phyloP scores from a whole-genome alignment of 495 filamentous ascomycete genomes.

The Beverwykella pulmonaria region DNA sequence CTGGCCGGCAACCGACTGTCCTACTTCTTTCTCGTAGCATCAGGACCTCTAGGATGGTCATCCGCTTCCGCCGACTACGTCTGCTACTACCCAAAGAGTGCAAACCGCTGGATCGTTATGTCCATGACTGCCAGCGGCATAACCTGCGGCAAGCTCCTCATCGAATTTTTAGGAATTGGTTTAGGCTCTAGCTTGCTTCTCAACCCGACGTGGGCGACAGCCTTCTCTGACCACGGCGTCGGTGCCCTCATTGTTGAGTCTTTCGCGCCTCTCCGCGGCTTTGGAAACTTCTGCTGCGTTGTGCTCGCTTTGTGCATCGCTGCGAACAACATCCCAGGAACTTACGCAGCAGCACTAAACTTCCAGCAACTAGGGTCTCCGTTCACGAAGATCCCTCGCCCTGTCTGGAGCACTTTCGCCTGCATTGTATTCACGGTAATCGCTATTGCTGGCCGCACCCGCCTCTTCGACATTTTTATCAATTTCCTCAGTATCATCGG shows the following conservation, averaged over 20 bases:
- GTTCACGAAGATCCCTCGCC: slow-evolving; percentile 50
- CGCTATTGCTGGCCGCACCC: slow-evolving; percentile 63
- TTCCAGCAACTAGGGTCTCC: slow-evolving; percentile 32
- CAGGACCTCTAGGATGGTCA: slow-evolving; percentile 32
- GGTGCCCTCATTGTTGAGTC: slow-evolving; percentile 40
- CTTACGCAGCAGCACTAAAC: slow-evolving; percentile 34
- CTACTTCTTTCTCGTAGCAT: slow-evolving; percentile 36
- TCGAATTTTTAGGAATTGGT: slow-evolving; percentile 38
- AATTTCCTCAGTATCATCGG: slow-evolving; percentile 77
- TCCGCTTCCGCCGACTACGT: slow-evolving; percentile 37
- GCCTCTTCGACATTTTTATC: slow-evolving; percentile 66
- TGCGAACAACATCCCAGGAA: slow-evolving; percentile 36
- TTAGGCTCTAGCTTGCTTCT: slow-evolving; percentile 32
- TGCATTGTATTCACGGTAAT: slow-evolving; percentile 65
- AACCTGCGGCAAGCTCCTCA: slow-evolving; percentile 20
- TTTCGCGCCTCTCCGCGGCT: slow-evolving; percentile 23
- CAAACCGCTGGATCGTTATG: slow-evolving; percentile 28
- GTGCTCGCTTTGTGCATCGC: slow-evolving; percentile 34
- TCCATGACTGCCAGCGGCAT: slow-evolving; percentile 29
- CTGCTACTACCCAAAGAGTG: slow-evolving; percentile 36
- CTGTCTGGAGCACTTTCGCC: slow-evolving; percentile 64
- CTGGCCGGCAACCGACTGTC: slow-evolving; percentile 36
- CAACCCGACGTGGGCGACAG: slow-evolving; percentile 33
- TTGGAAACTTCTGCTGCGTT: slow-evolving; percentile 40
- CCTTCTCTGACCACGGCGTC: slow-evolving; percentile 30